Base-by-base conservation (phyloP, 495 filamentous ascomycete genomes). In the Xylaria cubensis region DNA sequence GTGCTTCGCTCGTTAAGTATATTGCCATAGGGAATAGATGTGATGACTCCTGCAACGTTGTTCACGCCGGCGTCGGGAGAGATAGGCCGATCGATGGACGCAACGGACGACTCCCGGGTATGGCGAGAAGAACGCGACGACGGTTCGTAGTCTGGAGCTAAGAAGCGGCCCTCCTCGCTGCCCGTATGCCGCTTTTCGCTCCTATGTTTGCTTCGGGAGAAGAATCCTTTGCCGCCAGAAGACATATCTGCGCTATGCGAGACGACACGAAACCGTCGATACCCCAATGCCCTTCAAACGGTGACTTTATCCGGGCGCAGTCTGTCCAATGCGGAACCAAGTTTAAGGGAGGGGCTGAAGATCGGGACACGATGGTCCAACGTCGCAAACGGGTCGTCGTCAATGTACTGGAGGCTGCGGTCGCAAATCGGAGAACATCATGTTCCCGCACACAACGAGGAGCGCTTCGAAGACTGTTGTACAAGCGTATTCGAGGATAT, bases 21-120 rank as follows among this genome's bases (percentile, higher is more conserved):
- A 70, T 84, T 90, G 66, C 98, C 93, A 82, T 95, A 98, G 15
- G 96, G 94, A 70, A 99, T 95, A 1, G 92, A 91, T 9, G 94
- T 94, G 71, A 97, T 93, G 17, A 95, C 88, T 61, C 94, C 96
- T n/a, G 95, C 90, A 42, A 88, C 92, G 81, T 90, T 90, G 70
- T 92, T 90, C 29, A 97, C 77, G 50, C 72, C 79, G 68, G 78
- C 76, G 53, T 86, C 86, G 75, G 86, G 81, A 44, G 87, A 83
- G 69, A 79, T 77, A 8, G 89, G 88, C 58, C 87, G 81, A 71
- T 95, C 93, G 74, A 93, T 77, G 2, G 93, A 94, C 68, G 90
- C 86, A 72, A 92, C 83, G n/a, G 92, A 95, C 24, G 91, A 91
- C 44, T 91, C 90, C 77, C 94, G 90, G 64, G 91, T 91, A 83